phyloP scores from a whole-genome alignment of 2,329 filamentous ascomycete species.

The Dothideomycetes sp. region DNA sequence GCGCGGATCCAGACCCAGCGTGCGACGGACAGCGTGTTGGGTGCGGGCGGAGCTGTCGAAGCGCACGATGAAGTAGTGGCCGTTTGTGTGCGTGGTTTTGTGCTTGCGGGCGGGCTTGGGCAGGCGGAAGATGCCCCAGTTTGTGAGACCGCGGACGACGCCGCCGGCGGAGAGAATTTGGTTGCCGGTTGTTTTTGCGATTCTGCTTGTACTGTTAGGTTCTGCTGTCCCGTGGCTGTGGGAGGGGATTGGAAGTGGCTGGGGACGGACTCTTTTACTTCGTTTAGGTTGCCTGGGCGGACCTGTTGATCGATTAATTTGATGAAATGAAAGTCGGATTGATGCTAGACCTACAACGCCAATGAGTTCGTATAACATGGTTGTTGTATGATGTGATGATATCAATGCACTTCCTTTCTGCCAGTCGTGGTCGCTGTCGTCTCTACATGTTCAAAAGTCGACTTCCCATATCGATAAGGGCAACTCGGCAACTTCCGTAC shows the following conservation, averaged over 20 bases:
- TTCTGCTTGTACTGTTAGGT: slow-evolving; percentile 43
- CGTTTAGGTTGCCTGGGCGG: slow-evolving; percentile 74
- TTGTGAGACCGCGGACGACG: slow-evolving; percentile 82
- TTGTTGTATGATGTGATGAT: slow-evolving; percentile 6
- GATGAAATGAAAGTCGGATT: neutral
- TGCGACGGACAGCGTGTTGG: slow-evolving; percentile 64
- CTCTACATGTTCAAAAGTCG: too few relatives aligned
- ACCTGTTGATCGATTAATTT: slow-evolving; percentile 46
- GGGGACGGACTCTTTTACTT: slow-evolving; percentile 81
- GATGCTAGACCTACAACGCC: slow-evolving; percentile 60
- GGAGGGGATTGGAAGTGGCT: slow-evolving; percentile 10
- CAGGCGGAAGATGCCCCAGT: slow-evolving; percentile 89
- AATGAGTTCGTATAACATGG: slow-evolving; percentile 95
- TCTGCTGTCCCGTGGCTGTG: too few relatives aligned
- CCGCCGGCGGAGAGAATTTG: slow-evolving; percentile 74
- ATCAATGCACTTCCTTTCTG: neutral
- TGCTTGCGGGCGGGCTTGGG: slow-evolving; percentile 69
- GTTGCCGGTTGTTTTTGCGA: slow-evolving; percentile 74
- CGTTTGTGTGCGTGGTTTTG: slow-evolving; percentile 71
- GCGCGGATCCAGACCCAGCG: slow-evolving; percentile 73
- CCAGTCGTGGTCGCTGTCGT: too few relatives aligned
- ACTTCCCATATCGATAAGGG: too few relatives aligned
- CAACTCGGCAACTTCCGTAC: too few relatives aligned
- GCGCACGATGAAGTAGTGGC: slow-evolving; percentile 97
- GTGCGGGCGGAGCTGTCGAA: slow-evolving; percentile 70